phyloP scores from a whole-genome alignment of 2,329 filamentous ascomycete genomes.

The Fusarium camptoceras region DNA sequence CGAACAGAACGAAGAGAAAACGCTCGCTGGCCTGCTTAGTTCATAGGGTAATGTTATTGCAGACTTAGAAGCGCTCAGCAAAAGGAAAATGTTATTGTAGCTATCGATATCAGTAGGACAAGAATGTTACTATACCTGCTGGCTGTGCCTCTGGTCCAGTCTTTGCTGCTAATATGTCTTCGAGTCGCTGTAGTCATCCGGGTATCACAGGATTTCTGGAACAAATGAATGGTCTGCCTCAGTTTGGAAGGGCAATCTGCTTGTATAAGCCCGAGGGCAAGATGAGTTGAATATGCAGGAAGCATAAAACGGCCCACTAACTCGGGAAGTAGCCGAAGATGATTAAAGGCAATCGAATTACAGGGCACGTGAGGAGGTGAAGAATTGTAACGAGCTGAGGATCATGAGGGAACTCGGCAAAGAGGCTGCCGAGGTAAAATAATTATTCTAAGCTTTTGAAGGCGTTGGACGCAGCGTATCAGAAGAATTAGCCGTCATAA shows the following conservation, averaged over 20 bases:
- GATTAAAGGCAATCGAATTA: not conserved
- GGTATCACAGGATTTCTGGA: not conserved
- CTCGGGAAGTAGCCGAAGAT: slow-evolving; percentile 40
- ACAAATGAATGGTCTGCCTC: not conserved
- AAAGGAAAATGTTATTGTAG: slow-evolving; percentile 6
- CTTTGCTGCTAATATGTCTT: not conserved
- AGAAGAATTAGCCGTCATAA: no score
- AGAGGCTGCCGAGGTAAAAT: slow-evolving; percentile 35
- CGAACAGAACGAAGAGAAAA: slow-evolving; percentile 65
- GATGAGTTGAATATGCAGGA: not conserved
- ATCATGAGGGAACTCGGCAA: slow-evolving; percentile 23
- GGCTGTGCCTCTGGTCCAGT: not conserved
- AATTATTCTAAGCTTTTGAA: slow-evolving; percentile 2
- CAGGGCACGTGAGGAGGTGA: slow-evolving; percentile 28
- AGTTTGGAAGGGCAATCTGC: not conserved
- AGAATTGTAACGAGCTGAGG: not conserved
- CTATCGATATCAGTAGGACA: slow-evolving; percentile 4
- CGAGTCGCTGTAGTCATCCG: not conserved
- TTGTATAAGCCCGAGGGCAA: not conserved
- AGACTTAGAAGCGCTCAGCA: slow-evolving; percentile 18
- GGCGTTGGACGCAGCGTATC: no score
- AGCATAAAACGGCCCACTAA: not conserved
- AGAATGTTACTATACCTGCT: slow-evolving; percentile 20
- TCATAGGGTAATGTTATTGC: slow-evolving; percentile 31
- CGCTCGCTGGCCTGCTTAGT: slow-evolving; percentile 58